These are phyloP conservation scores for Neurospora sp. DNA, from an alignment of 495 filamentous ascomycete species.

Conservation along the genomic window DNA sequence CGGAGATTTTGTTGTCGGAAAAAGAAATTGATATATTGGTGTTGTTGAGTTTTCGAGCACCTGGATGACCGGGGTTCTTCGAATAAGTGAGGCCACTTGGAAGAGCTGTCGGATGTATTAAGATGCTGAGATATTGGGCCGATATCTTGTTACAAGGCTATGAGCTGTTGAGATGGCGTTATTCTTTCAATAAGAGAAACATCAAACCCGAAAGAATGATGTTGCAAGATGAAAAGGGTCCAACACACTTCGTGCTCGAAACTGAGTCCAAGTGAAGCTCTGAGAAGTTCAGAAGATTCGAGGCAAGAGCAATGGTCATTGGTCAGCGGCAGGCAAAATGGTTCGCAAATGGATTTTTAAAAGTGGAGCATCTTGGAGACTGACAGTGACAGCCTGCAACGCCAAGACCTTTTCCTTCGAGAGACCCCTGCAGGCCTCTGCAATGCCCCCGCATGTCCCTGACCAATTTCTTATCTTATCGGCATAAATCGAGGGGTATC, in stretches of 20 bases:
- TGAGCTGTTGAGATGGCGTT: background rate
- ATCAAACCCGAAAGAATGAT: background rate
- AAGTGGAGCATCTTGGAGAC: background rate
- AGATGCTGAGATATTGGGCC: background rate
- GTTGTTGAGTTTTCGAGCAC: background rate
- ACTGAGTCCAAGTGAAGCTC: background rate
- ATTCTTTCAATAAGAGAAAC: background rate
- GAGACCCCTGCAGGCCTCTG: too few relatives aligned
- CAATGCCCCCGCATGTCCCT: background rate
- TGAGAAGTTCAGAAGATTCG: background rate
- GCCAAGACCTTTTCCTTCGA: background rate
- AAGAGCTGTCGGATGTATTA: background rate
- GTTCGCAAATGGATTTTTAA: background rate
- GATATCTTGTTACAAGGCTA: background rate
- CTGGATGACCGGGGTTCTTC: background rate
- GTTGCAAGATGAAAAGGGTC: background rate
- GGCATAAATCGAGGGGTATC: background rate
- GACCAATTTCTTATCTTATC: background rate
- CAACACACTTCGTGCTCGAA: background rate
- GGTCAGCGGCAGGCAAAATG: background rate
- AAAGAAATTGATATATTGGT: background rate
- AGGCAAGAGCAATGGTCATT: background rate
- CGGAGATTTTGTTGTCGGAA: background rate
- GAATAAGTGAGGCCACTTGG: background rate
- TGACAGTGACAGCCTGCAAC: background rate